Evolutionary conservation across 306 rosid species (phyloP), one percentile per base, ranked within the genome.

Genomic region (Prunus mume): DNA sequence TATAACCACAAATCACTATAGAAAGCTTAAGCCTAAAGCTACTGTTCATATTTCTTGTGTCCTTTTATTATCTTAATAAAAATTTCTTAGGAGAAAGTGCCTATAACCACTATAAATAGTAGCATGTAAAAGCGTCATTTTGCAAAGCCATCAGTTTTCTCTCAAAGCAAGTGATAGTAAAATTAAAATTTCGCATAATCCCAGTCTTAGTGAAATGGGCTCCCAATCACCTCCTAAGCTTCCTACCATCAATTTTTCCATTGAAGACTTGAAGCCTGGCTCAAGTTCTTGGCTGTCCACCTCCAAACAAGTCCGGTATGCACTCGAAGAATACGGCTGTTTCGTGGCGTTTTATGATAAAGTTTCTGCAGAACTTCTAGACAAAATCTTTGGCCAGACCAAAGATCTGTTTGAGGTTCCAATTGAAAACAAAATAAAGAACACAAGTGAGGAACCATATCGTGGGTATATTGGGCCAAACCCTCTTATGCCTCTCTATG

Each of bases 251-350:
- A 46, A 22, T 7, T 67, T 67, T 54, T 67, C 71, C 32, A 2
- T n/a, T 3, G 47, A 74, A 10, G 54, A 18, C 52, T 38, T 69
- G 70, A 60, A 49, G 27, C 54, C 56, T 17, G 56, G 71, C 20
- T 60, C 81, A 58, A 11, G 14, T 11, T 28, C 65, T 1, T 43
- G 81, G 81, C 10, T 71, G 17, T 69, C 81, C 10, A 14, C 62
- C n/a, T 38, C 63, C 70, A 30, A 62, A 52, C 3, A 78, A 28
- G 67, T 79, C 64, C 62, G 78, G 0, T 14, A 34, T 2, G 82
- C 82, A 2, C 73, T 79, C 9, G 78, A 79, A 60, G 77, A 79
- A 18, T 45, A 79, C 67, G 60, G 82, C 20, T 65, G 77, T 5
- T 79, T 79, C 19, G 61, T 71, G 12, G 77, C 49, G 24, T 11